Percentiles rank a stretch among this genome's conserved stretches.
phyloP scores from a whole-genome alignment of 2,329 filamentous ascomycete genomes.

The Fusarium gaditjirri region DNA sequence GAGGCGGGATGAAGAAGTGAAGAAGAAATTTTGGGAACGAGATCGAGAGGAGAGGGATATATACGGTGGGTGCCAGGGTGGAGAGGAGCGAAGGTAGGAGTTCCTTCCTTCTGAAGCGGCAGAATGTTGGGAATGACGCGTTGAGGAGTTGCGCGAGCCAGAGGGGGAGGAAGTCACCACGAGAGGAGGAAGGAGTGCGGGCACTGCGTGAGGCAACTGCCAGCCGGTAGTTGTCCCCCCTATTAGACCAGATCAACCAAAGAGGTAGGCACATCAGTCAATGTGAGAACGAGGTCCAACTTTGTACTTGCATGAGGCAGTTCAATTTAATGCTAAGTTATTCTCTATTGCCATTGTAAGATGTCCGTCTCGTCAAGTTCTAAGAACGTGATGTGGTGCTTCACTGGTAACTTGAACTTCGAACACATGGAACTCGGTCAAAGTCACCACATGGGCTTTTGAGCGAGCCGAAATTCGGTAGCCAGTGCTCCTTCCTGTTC shows the following conservation, averaged over 20 bases:
- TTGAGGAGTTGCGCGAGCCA: constrained; percentile 7
- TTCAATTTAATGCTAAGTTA: neutral
- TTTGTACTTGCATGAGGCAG: neutral
- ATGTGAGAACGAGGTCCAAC: neutral
- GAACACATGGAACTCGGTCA: neutral
- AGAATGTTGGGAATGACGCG: constrained; percentile 34
- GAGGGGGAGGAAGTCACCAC: constrained; percentile 20
- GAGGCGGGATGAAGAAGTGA: constrained; percentile 19
- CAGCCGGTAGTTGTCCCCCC: neutral
- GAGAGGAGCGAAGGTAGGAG: constrained; percentile 16
- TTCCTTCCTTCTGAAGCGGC: constrained; percentile 32
- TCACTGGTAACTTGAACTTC: neutral
- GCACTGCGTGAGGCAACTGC: neutral
- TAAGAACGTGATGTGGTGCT: neutral
- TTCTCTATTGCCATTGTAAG: neutral
- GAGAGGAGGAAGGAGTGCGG: constrained; percentile 22
- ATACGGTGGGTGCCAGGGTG: neutral
- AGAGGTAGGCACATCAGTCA: neutral
- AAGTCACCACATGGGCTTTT: neutral
- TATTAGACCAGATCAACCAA: neutral
- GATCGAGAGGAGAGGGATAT: constrained; percentile 10
- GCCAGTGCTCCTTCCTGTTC: neutral
- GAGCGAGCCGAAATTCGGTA: neutral
- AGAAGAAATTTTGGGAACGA: constrained; percentile 12
- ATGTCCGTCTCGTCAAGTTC: neutral